Evolutionary conservation across 2,329 filamentous ascomycete genomes (phyloP), one percentile per base, ranked within the genome.

Genomic region (Aspergillus proliferans): DNA sequence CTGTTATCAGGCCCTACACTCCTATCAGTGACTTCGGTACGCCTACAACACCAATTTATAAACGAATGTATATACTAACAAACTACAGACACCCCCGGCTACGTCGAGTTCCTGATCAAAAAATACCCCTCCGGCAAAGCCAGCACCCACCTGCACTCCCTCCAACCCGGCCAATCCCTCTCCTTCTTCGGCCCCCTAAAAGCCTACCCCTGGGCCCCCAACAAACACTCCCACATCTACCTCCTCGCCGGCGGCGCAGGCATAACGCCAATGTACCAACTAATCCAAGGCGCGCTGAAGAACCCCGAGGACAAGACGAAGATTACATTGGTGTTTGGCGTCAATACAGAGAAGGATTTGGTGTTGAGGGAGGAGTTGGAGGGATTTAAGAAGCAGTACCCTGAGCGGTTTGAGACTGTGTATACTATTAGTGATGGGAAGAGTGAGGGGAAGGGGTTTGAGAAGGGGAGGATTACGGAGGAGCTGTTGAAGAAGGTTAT

Each of bases 201-300:
- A 15, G 78, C 75, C 22, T 78, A 79, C 62, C 58, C 66, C 30
- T 86, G 80, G 77, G 76, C 71, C 19, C 69, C 78, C 24, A 72
- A 72, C 47, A 57, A 66, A 46, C 59, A 68, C 70, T 62, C 72
- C 66, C 74, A 79, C 52, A 66, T 88, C n/a, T 78, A 80, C 2
- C 73, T 87, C 36, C 78, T 88, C 40, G 85, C 85, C 0, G 85
- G 86, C 41, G 85, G 86, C 10, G 84, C 83, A 0, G 86, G 86
- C 15, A 86, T 89, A 54, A 88, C 85, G 0, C 85, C 86, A 0
- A 77, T 85, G 55, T 87, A 81, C 62, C 82, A 86, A 62, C 76
- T 87, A 2, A 73, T 79, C 2, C 78, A 75, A 44, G 80, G 80
- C 2, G 84, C 86, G 48, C 70, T 86, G n/a, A 65, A 71, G 41